Conservation (phyloP, 345 rosid species). For the Populus tremula region DNA sequence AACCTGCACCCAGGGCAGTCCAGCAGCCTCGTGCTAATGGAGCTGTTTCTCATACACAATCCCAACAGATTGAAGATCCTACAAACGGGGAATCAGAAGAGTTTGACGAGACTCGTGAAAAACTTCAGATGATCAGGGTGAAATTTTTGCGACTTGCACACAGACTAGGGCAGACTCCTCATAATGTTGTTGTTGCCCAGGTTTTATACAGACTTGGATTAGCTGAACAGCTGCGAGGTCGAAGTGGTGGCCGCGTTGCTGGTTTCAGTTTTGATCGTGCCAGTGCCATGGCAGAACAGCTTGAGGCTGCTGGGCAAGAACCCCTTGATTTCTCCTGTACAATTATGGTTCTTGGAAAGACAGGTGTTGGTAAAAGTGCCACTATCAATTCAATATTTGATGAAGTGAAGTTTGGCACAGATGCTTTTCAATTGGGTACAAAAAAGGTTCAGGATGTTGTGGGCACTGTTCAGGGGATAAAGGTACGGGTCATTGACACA, state of each 20-base stretch:
- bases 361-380: constrained; percentile 98
- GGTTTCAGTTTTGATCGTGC: constrained; percentile 99
- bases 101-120: constrained; percentile 90
- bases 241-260: constrained; percentile 99
- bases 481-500: constrained; percentile 94
- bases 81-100: constrained; percentile 69
- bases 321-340: constrained; percentile 99
- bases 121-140: constrained; percentile 95
- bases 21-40: constrained; percentile 78
- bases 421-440: constrained; percentile 89
- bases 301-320: constrained; percentile 89
- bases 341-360: constrained; percentile 96
- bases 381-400: constrained; percentile 96
- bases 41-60: constrained; percentile 45
- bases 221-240: constrained; percentile 95
- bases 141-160: constrained; percentile 95
- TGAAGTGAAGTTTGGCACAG: constrained; percentile 77
- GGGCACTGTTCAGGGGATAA: constrained; percentile 96
- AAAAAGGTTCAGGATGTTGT: constrained; percentile 92
- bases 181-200: constrained; percentile 99
- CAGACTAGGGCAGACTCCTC: constrained; percentile 98
- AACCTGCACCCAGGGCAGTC: constrained; percentile 68
- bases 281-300: constrained; percentile 97
- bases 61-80: constrained; percentile 77
- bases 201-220: constrained; percentile 93